Evolutionary conservation across 2,329 filamentous ascomycete genomes (phyloP), one percentile per base, ranked within the genome.

Genomic region (Anisogramma anomala): DNA sequence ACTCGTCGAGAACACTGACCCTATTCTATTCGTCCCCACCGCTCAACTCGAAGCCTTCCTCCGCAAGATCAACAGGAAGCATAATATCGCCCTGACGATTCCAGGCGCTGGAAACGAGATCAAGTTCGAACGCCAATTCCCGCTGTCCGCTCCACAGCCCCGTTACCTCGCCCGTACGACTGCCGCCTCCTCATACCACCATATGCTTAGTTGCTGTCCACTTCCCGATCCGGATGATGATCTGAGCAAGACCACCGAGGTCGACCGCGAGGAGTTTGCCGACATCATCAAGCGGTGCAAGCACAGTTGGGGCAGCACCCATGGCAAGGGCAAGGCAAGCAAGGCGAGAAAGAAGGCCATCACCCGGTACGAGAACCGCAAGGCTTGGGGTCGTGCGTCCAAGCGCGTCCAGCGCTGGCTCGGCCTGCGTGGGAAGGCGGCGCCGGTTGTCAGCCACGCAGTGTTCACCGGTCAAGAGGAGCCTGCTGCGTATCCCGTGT

Each of bases 331-430:
- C 11, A 54, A 55, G 31, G 53, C 52, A 3, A 73, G 65, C 41
- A 68, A 63, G 27, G 72, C 71, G 53, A 71, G 63, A 48, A 71
- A 63, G 49, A 62, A 65, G 27, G 62, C 61, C 33, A 61, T 67
- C 28, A 66, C 69, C 27, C 66, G 67, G 1, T 45, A 71, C 3
- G 50, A 64, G 17, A 68, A 64, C 30, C 72, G 77, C 45, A 65
- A 69, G 47, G 54, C 61, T 3, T 73, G 71, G 62, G 65, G 65
- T 1, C 63, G 67, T 26, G 69, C 75, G 52, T 64, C 84, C 47
- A 75, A 77, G 49, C 71, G 80, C 33, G 66, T 74, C 6, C 81
- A 88, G 55, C 66, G 74, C 38, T 84, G 84, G 52, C 69, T 94
- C 1, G 84, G 84, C 3, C 63, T 93, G 19, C 71, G 72, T n/a